phyloP scores from a whole-genome alignment of 2,329 filamentous ascomycete genomes.

The Aspergillus fumigatiaffinis region DNA sequence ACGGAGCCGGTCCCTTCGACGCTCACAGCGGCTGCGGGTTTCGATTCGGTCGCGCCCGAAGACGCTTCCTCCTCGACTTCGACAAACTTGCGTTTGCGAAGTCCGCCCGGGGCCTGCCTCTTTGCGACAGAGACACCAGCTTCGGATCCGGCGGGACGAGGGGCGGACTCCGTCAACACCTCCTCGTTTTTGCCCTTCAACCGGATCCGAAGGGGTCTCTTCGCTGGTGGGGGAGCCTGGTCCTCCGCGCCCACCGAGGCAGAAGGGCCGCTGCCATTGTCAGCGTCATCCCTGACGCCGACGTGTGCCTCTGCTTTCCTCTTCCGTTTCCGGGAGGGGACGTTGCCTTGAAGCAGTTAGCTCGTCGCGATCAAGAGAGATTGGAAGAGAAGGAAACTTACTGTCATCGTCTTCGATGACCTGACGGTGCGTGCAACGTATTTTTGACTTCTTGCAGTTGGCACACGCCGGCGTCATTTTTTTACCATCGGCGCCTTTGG shows the following conservation, averaged over 20 bases:
- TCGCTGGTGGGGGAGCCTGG: constrained; percentile 16
- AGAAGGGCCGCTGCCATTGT: neutral
- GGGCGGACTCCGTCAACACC: neutral
- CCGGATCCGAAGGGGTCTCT: constrained; percentile 9
- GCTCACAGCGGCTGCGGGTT: neutral
- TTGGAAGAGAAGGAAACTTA: neutral
- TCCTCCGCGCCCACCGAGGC: constrained; percentile 15
- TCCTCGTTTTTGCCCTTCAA: neutral
- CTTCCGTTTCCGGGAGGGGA: constrained; percentile 4
- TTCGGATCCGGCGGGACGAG: neutral
- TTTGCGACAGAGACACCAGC: neutral
- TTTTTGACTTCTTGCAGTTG: constrained; percentile 22
- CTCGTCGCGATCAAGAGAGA: neutral
- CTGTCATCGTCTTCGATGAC: neutral
- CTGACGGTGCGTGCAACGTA: constrained; percentile 22
- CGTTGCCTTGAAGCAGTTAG: neutral
- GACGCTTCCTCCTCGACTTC: constrained; percentile 5
- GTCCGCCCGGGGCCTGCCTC: constrained; percentile 4
- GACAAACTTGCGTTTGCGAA: constrained; percentile 1
- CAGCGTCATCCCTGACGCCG: neutral
- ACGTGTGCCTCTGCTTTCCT: neutral
- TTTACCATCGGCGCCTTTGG: neutral
- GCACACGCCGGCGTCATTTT: constrained; percentile 16
- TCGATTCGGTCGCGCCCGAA: neutral
- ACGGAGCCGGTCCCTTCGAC: constrained; percentile 1